Conservation (phyloP, 2,329 filamentous ascomycete genomes). For the Penicillium sp. region DNA sequence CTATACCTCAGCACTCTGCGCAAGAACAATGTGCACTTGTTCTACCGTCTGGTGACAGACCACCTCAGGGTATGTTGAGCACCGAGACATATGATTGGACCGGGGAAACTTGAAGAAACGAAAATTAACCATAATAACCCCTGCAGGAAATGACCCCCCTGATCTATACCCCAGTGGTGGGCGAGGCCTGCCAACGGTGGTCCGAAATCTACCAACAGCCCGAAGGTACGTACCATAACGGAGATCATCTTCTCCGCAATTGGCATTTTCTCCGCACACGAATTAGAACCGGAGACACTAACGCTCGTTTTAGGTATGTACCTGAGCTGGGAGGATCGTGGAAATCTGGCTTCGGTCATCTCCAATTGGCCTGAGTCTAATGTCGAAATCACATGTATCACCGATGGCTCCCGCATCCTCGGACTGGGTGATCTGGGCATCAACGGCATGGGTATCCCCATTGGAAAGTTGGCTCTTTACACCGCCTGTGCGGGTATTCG, state of each 20-base stretch:
- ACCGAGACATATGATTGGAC: conserved; percentile 9
- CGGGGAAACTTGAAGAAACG: conserved; percentile 1
- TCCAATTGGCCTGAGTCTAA: conserved; percentile 87
- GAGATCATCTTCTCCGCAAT: not conserved
- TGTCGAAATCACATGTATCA: conserved; percentile 95
- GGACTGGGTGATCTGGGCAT: conserved; percentile 93
- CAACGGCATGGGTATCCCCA: conserved; percentile 96
- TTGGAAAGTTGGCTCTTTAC: conserved; percentile 94
- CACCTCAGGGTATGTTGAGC: conserved; percentile 44
- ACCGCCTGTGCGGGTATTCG: conserved; percentile 93
- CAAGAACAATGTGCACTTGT: conserved; percentile 55
- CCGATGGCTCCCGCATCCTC: conserved; percentile 87
- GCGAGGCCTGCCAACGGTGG: conserved; percentile 95
- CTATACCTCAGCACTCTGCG: conserved; percentile 51
- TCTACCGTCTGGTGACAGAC: conserved; percentile 52
- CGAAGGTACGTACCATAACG: conserved; percentile 62
- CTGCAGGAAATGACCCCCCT: conserved; percentile 49
- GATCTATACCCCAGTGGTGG: conserved; percentile 61
- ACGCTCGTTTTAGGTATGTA: conserved; percentile 63
- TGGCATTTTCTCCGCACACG: conserved; percentile 11
- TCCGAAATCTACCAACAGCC: conserved; percentile 93
- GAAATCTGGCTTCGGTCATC: conserved; percentile 83
- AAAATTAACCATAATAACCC: conserved; percentile 15
- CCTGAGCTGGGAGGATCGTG: conserved; percentile 91
- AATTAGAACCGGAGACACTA: conserved; percentile 29